Evolutionary conservation across 2,329 filamentous ascomycete species (phyloP).

Genomic region (Aspergillus pseudoviridinutans): DNA sequence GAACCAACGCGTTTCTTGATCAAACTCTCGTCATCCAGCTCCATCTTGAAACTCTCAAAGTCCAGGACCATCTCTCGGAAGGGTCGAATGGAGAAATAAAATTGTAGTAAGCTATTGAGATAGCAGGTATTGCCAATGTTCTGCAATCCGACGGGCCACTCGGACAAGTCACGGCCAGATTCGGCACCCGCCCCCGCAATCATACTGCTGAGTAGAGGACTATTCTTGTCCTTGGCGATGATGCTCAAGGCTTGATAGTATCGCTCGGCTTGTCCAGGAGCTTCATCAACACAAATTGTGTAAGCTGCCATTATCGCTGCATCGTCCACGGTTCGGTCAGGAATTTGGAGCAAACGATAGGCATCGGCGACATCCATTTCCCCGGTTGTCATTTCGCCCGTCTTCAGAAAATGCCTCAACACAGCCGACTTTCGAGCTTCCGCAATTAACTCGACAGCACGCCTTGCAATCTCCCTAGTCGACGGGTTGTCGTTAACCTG

Average conservation of each 20-base stretch:
- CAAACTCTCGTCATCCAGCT: conserved; percentile 61
- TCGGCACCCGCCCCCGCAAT: conserved; percentile 29
- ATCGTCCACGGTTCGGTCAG: conserved; percentile 50
- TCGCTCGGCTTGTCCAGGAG: conserved; percentile 42
- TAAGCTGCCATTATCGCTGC: conserved; percentile 49
- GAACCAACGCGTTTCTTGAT: conserved; percentile 71
- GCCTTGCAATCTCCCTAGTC: conserved; percentile 48
- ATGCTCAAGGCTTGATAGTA: conserved; percentile 47
- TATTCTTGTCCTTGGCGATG: conserved; percentile 43
- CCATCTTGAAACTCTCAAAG: conserved; percentile 67
- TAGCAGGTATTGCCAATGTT: conserved; percentile 99
- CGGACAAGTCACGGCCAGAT: conserved; percentile 34
- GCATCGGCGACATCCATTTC: conserved; percentile 56
- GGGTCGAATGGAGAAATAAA: conserved; percentile 83
- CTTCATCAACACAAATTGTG: conserved; percentile 44
- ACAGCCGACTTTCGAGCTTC: conserved; percentile 53
- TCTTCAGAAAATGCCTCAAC: conserved; percentile 51
- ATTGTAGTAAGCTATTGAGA: conserved; percentile 92
- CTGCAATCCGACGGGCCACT: conserved; percentile 76
- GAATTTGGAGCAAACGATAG: conserved; percentile 49
- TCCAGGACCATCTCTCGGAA: conserved; percentile 76
- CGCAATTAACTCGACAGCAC: conserved; percentile 58
- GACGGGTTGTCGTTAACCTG: conserved; percentile 50
- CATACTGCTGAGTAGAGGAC: conserved; percentile 31
- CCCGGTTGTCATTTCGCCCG: conserved; percentile 46